A percentile compares a stretch with the other conserved stretches of the same genome.
phyloP scores from a whole-genome alignment of 371 early-diverging fungal genomes.

The Mucor plumbeus region DNA sequence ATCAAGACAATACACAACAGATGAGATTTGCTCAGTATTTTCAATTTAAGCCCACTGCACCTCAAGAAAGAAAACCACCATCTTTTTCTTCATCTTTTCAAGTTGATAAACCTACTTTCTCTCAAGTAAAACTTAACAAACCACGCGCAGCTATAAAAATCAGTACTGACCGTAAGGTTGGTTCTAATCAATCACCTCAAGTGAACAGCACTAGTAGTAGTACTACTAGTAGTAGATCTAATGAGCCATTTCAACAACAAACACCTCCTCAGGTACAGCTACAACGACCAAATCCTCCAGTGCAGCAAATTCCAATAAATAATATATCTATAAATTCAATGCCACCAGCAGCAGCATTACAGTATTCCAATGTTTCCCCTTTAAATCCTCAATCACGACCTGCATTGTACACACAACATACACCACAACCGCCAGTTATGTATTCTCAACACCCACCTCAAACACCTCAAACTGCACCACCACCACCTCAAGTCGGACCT shows the following conservation, averaged over 20 bases:
- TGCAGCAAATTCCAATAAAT: neutral
- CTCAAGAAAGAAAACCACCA: neutral
- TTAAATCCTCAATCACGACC: neutral
- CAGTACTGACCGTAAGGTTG: neutral
- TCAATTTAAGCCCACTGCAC: neutral
- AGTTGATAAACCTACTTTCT: neutral
- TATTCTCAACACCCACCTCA: neutral
- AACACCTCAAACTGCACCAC: neutral
- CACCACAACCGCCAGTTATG: neutral
- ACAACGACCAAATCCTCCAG: neutral
- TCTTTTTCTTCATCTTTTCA: neutral
- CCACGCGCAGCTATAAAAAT: neutral
- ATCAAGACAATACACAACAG: neutral
- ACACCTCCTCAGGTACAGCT: neutral
- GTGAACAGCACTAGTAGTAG: neutral
- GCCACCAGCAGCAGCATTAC: neutral
- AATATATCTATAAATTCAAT: neutral
- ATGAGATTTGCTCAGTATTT: slow-evolving; percentile 2
- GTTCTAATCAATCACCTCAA: neutral
- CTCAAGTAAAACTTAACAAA: neutral
- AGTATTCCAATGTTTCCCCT: neutral
- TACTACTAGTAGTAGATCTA: neutral
- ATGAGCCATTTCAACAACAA: neutral
- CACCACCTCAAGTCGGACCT: neutral
- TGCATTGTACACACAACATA: neutral